A percentile compares a stretch with the other conserved stretches of the same genome.
Conservation (phyloP, 441 rosid species). For the Erodium trifolium region DNA sequence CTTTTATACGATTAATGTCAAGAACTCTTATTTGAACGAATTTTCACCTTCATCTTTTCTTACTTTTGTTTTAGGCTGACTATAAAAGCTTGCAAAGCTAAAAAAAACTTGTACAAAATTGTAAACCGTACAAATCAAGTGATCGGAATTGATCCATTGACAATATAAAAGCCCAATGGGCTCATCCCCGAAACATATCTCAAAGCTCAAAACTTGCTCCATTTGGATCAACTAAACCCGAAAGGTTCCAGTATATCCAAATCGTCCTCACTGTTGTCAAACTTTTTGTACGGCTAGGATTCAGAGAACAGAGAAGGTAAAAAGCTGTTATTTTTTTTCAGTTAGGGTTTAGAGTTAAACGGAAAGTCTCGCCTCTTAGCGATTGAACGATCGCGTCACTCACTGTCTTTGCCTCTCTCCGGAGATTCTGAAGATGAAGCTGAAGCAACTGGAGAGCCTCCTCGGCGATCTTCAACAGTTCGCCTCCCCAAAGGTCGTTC, state of each 20-base stretch:
- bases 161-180: background rate
- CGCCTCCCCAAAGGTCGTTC: conserved; percentile 54
- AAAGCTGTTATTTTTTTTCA: background rate
- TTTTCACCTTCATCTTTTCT: too few relatives aligned
- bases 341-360: background rate
- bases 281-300: background rate
- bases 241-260: background rate
- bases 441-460: conserved; percentile 77
- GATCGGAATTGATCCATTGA: too few relatives aligned
- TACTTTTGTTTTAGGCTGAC: too few relatives aligned
- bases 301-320: background rate
- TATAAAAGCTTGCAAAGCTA: too few relatives aligned
- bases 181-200: background rate
- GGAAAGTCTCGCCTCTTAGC: background rate
- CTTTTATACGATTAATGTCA: too few relatives aligned
- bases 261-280: background rate
- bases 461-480: conserved; percentile 68
- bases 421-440: conserved; percentile 41
- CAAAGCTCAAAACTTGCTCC: background rate
- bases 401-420: background rate
- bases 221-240: background rate
- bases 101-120: too few relatives aligned
- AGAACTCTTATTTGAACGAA: too few relatives aligned
- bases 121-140: too few relatives aligned
- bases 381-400: background rate